Conservation (phyloP, 257 asterid genomes). For the Henckelia pumila region DNA sequence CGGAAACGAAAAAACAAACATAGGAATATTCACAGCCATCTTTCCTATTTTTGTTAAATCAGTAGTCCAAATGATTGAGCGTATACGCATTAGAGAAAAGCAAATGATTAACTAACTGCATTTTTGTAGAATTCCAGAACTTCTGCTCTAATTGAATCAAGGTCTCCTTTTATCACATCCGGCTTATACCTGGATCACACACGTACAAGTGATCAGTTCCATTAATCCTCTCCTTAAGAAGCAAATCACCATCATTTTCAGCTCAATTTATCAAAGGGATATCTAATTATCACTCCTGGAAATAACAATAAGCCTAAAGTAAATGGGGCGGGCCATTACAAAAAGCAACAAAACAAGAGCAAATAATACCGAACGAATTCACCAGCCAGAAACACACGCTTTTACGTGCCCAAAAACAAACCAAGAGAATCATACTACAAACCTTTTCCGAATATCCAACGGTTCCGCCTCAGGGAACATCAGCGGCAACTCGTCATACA, state of each 20-base stretch:
- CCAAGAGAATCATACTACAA: neutral
- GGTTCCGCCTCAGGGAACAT: conserved; percentile 60
- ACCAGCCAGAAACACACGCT: too few species aligned
- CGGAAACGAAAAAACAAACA: conserved; percentile 19
- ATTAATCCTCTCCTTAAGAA: too few species aligned
- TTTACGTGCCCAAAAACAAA: too few species aligned
- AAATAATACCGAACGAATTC: too few species aligned
- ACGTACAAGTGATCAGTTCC: too few species aligned
- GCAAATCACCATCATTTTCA: too few species aligned
- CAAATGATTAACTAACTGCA: conserved; percentile 37
- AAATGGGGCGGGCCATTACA: too few species aligned
- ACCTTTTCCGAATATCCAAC: conserved; percentile 66
- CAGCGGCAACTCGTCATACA: conserved; percentile 80
- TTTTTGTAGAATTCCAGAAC: conserved; percentile 62
- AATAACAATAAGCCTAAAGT: neutral
- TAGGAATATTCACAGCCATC: neutral
- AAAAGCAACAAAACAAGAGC: conserved; percentile 1
- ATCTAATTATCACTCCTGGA: neutral
- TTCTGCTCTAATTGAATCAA: conserved; percentile 87
- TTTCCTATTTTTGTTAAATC: neutral
- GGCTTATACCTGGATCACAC: conserved; percentile 69
- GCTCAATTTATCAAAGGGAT: neutral
- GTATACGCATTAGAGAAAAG: neutral
- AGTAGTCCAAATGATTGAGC: too few species aligned
- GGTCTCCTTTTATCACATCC: conserved; percentile 78